Percentiles rank a stretch among this genome's conserved stretches.
phyloP scores from a whole-genome alignment of 805 yeast species.

The Kockiozyma suomiensis region DNA sequence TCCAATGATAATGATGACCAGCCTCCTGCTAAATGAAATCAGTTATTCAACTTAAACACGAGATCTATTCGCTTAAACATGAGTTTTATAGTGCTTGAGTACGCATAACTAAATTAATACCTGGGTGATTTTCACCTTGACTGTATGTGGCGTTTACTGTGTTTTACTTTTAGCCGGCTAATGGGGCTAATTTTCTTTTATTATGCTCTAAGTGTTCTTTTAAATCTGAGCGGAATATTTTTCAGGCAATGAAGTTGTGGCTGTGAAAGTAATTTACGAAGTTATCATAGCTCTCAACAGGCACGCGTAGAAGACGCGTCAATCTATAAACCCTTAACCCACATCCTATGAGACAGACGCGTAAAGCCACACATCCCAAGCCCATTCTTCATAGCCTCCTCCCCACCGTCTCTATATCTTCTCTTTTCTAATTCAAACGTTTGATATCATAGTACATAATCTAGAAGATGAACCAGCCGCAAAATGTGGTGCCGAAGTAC shows the following conservation, averaged over 20 bases:
- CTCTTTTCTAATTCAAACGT: not conserved
- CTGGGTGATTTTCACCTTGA: too few relatives aligned
- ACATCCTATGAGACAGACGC: not conserved
- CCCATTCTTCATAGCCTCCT: not conserved
- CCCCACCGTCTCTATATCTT: not conserved
- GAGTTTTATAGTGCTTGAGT: too few relatives aligned
- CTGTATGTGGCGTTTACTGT: too few relatives aligned
- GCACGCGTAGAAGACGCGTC: conserved; percentile 6
- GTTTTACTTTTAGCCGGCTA: too few relatives aligned
- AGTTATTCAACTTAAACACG: not conserved
- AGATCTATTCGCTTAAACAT: too few relatives aligned
- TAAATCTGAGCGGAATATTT: too few relatives aligned
- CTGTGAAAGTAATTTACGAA: too few relatives aligned
- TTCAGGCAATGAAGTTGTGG: too few relatives aligned
- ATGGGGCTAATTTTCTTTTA: too few relatives aligned
- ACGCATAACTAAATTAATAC: too few relatives aligned
- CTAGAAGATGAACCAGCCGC: conserved; percentile 1
- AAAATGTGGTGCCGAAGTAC: conserved; percentile 37
- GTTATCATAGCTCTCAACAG: too few relatives aligned
- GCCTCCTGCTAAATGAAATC: not conserved
- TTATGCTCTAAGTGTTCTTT: not conserved
- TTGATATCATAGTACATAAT: not conserved
- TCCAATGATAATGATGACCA: not conserved
- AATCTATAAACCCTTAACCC: not conserved
- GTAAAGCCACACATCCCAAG: conserved; percentile 1